These are phyloP conservation scores for Neoboletus magnificus DNA, from an alignment of 768 basidiomycete species.

Conservation along the genomic window DNA sequence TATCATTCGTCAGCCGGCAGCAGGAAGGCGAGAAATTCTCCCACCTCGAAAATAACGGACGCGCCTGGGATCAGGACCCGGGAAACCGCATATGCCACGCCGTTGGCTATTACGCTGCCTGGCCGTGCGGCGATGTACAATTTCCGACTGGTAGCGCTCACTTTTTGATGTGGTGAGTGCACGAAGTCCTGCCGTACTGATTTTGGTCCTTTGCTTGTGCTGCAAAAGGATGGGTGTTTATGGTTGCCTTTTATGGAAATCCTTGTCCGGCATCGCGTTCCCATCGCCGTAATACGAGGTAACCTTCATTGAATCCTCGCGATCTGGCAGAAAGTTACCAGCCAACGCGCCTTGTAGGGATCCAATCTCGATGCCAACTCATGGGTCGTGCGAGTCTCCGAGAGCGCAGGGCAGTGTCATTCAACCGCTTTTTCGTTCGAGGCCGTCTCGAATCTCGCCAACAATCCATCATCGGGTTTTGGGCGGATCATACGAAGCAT, in stretches of 20 bases:
- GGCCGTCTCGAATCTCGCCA: not conserved
- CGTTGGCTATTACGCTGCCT: not conserved
- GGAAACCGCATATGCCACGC: not conserved
- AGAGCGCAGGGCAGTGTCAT: not conserved
- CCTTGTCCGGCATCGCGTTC: not conserved
- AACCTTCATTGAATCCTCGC: too few species aligned
- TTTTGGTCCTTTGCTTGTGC: conserved; percentile 20
- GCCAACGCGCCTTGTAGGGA: not conserved
- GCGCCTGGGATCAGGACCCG: conserved; percentile 5
- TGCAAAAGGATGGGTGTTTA: conserved; percentile 9
- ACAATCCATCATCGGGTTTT: not conserved
- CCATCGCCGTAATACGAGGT: not conserved
- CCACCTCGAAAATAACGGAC: not conserved
- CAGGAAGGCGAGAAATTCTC: not conserved
- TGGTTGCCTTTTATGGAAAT: conserved; percentile 1
- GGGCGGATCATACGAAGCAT: not conserved
- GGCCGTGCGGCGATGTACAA: not conserved
- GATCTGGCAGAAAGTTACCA: not conserved
- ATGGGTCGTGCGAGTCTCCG: not conserved
- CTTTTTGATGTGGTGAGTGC: conserved; percentile 1
- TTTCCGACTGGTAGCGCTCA: not conserved
- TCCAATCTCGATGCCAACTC: not conserved
- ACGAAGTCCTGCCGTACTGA: conserved; percentile 11
- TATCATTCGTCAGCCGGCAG: conserved; percentile 7
- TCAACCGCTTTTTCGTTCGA: not conserved